Base-by-base conservation (phyloP, 148 eudicot species). In the Vaccinium corymbosum region DNA sequence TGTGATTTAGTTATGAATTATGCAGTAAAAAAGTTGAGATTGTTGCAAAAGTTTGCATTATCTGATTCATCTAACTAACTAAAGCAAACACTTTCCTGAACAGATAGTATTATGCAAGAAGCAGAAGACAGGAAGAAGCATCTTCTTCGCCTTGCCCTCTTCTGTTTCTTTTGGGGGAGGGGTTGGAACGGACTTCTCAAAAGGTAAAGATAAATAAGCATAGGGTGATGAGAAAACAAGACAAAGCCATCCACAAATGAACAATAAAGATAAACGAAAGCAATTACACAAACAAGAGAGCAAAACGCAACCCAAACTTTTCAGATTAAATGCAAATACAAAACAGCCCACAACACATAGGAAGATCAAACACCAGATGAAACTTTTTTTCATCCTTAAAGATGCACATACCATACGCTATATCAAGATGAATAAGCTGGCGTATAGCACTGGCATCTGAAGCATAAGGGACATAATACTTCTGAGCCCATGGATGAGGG, bases 401-500 rank as follows among this genome's bases (percentile, higher is more conserved):
- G 22, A 5, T 51, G 49, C 68, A 83, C 85, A 68, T 89, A 97
- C 99, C 98, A 87, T 88, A 95, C 71, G 94, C 98, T 81, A 80
- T 85, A 87, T 97, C 99, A 79, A 85, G 87, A 52, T 86, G 80
- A 71, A 97, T 81, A 66, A 97, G 76, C 73, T 92, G 88, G 78
- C 91, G 93, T 79, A 97, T 90, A 49, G 96, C 92, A 87, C 78
- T 79, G 32, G 91, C 80, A 88, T 97, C 96, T 49, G 93, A 92
- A 75, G 99, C 90, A 87, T 97, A 97, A 27, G 98, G 98, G 29
- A 93, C 89, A 88, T 97, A 94, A 90, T 95, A 97, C 89, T 97
- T 93, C 88, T 95, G 99, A 25, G 94, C 98, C 99, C 99, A 97
- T 35, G 75, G 91, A 88, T 97, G 98, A 83, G 99, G 98, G 86